Conservation (phyloP, 179 eudicot species). For the Silene noctiflora region DNA sequence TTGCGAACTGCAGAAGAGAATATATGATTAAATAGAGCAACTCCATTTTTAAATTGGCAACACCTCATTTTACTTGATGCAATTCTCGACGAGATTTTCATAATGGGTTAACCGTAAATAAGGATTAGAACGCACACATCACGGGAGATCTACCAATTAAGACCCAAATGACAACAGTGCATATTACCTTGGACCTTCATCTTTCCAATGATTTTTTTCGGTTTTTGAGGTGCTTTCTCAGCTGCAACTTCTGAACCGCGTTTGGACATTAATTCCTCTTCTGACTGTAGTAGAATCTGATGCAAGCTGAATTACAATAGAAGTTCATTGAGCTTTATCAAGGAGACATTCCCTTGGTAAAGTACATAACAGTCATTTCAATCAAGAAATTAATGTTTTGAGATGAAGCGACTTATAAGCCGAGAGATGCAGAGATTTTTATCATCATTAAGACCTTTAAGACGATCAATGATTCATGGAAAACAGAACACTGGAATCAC, state of each 20-base stretch:
- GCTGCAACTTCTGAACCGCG: slow-evolving; percentile 56
- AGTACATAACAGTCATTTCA: neutral
- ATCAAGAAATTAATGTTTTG: neutral
- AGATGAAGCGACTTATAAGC: neutral
- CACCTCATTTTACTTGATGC: neutral
- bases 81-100: neutral
- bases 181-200: slow-evolving; percentile 93
- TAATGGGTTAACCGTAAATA: too few species aligned
- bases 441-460: neutral
- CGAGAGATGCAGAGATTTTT: neutral
- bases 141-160: neutral
- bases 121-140: neutral
- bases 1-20: slow-evolving; percentile 66
- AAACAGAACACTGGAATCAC: neutral
- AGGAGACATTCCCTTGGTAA: neutral
- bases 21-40: neutral
- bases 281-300: slow-evolving; percentile 76
- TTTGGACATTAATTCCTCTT: slow-evolving; percentile 75
- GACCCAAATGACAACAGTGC: neutral
- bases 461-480: neutral
- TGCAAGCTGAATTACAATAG: slow-evolving; percentile 48
- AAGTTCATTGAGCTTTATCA: slow-evolving; percentile 10
- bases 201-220: slow-evolving; percentile 91
- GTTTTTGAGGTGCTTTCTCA: slow-evolving; percentile 73
- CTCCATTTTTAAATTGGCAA: too few species aligned